Evolutionary conservation across 495 filamentous ascomycete species (phyloP).

Genomic region (Trichoderma asperelloides): DNA sequence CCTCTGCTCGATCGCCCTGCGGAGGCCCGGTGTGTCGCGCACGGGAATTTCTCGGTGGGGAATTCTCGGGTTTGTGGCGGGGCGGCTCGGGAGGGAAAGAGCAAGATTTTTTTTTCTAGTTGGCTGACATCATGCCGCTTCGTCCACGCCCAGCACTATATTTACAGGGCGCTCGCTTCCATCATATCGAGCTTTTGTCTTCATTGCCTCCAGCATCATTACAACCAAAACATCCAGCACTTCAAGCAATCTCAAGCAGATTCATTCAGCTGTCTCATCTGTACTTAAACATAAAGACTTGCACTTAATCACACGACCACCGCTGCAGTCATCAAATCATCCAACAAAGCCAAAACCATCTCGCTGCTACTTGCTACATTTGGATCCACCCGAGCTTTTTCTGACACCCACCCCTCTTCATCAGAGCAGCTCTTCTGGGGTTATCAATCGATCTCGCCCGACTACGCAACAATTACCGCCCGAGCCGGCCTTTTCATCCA

Average conservation of each 20-base stretch:
- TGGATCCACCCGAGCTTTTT: background rate
- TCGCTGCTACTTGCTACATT: background rate
- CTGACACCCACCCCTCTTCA: background rate
- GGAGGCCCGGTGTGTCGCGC: background rate
- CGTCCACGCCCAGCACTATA: background rate
- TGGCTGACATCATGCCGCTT: background rate
- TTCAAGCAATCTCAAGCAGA: background rate
- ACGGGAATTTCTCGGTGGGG: slow-evolving; percentile 8
- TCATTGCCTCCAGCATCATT: background rate
- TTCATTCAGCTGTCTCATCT: background rate
- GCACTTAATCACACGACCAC: background rate
- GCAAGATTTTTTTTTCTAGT: background rate
- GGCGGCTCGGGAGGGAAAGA: background rate
- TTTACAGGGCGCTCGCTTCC: background rate
- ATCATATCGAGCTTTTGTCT: background rate
- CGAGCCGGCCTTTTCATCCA: background rate
- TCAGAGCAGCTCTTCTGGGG: background rate
- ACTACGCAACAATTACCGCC: background rate
- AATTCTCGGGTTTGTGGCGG: slow-evolving; percentile 4
- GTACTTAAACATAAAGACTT: background rate
- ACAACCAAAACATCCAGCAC: background rate
- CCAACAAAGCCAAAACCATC: background rate
- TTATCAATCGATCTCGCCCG: background rate
- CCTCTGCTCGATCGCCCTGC: background rate
- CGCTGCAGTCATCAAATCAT: background rate